phyloP scores from a whole-genome alignment of 192 early-diverging fungal genomes.

The Coemansia sp. region DNA sequence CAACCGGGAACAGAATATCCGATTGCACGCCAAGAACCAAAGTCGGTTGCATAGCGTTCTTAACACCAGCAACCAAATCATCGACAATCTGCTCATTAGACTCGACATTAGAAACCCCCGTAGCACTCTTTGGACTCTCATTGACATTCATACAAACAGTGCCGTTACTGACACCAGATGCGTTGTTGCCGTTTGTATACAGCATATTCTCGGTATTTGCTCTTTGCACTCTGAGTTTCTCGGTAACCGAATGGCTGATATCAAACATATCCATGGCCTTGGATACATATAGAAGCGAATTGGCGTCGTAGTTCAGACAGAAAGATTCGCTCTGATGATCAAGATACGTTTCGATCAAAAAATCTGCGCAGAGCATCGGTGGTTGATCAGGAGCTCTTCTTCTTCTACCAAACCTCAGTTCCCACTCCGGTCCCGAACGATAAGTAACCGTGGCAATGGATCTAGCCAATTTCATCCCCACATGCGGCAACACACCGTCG shows the following conservation, averaged over 20 bases:
- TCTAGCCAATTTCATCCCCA: conserved; percentile 95
- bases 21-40: conserved; percentile 92
- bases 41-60: conserved; percentile 62
- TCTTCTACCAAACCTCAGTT: conserved; percentile 87
- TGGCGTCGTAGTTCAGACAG: conserved; percentile 90
- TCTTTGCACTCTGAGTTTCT: conserved; percentile 47
- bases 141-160: conserved; percentile 26
- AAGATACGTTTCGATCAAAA: conserved; percentile 92
- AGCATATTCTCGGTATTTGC: conserved; percentile 10
- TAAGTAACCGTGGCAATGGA: conserved; percentile 92
- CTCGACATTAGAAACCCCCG: conserved; percentile 24
- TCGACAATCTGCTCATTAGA: conserved; percentile 43
- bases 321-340: conserved; percentile 96
- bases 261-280: conserved; percentile 99
- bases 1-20: conserved; percentile 92
- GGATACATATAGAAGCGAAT: conserved; percentile 89
- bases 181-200: neutral
- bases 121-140: conserved; percentile 21
- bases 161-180: neutral
- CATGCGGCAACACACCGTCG: conserved; percentile 78
- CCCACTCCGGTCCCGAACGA: conserved; percentile 98
- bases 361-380: conserved; percentile 87
- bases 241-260: conserved; percentile 64
- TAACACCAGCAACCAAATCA: conserved; percentile 74
- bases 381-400: conserved; percentile 70